A percentile compares a stretch with the other conserved stretches of the same genome.
These are phyloP conservation scores for Paramecium biaurelia DNA, from an alignment of 73 alveolate genomes.

Conservation along the genomic window DNA sequence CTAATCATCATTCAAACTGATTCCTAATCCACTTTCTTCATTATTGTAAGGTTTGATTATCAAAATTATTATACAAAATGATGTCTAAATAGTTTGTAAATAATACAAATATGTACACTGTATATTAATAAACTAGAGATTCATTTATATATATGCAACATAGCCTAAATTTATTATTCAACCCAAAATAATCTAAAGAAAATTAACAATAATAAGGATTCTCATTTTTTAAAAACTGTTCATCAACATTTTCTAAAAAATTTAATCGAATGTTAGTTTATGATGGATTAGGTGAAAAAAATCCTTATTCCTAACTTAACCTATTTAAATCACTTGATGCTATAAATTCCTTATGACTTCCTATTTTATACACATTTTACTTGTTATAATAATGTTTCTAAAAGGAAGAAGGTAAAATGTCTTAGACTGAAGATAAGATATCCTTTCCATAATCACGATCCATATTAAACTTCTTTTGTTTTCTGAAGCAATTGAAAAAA, in stretches of 20 bases:
- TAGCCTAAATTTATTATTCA: neutral
- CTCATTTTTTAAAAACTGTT: neutral
- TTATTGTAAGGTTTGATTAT: neutral
- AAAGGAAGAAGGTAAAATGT: neutral
- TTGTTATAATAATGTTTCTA: neutral
- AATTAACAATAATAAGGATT: neutral
- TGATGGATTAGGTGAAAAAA: neutral
- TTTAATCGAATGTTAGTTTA: neutral
- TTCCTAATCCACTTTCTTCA: neutral
- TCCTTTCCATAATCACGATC: neutral
- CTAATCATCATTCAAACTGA: neutral
- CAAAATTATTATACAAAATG: neutral
- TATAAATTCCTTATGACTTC: neutral
- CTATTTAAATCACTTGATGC: neutral
- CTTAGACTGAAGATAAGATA: neutral
- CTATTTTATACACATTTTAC: neutral
- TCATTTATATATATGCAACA: neutral
- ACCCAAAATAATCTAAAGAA: neutral
- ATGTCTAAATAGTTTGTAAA: neutral
- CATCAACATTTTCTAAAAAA: neutral
- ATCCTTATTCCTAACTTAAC: neutral
- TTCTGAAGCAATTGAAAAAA: slow-evolving; percentile 7
- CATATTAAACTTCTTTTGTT: neutral
- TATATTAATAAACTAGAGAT: neutral
- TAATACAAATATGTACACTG: neutral